Conservation (phyloP, 202 grass and related monocot genomes). For the Setaria italica region DNA sequence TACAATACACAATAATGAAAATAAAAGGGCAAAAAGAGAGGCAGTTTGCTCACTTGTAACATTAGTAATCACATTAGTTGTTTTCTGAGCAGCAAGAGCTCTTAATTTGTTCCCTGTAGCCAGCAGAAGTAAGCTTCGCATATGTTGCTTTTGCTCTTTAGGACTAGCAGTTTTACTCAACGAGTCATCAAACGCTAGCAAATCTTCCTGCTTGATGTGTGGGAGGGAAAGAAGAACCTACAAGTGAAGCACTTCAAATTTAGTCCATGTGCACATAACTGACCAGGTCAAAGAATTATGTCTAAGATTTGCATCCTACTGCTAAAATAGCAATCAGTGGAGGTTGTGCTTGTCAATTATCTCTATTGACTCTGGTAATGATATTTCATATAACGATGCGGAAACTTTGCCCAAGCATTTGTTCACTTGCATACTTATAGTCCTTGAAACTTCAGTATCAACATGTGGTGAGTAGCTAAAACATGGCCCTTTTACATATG, state of each 20-base stretch:
- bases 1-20: slow-evolving; percentile 7
- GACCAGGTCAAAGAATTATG: slow-evolving; percentile 17
- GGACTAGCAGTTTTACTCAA: slow-evolving; percentile 90
- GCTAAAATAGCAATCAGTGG: slow-evolving; percentile 3
- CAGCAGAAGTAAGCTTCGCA: slow-evolving; percentile 87
- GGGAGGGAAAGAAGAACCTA: slow-evolving; percentile 87
- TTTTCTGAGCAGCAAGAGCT: slow-evolving; percentile 87
- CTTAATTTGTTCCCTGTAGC: slow-evolving; percentile 93
- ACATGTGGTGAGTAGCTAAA: not conserved
- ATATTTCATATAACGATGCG: not conserved
- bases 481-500: not conserved
- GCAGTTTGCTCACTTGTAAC: slow-evolving; percentile 73
- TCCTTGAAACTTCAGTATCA: not conserved
- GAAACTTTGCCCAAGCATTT: not conserved
- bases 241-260: slow-evolving; percentile 35
- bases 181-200: slow-evolving; percentile 86
- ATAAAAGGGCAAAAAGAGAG: not conserved
- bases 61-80: slow-evolving; percentile 89
- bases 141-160: slow-evolving; percentile 89
- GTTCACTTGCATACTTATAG: not conserved
- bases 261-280: slow-evolving; percentile 26
- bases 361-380: not conserved
- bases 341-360: not conserved
- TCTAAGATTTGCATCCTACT: slow-evolving; percentile 16
- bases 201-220: slow-evolving; percentile 76